Conservation (phyloP, 1,139 yeast species). For the Blastobotrys persicus region DNA sequence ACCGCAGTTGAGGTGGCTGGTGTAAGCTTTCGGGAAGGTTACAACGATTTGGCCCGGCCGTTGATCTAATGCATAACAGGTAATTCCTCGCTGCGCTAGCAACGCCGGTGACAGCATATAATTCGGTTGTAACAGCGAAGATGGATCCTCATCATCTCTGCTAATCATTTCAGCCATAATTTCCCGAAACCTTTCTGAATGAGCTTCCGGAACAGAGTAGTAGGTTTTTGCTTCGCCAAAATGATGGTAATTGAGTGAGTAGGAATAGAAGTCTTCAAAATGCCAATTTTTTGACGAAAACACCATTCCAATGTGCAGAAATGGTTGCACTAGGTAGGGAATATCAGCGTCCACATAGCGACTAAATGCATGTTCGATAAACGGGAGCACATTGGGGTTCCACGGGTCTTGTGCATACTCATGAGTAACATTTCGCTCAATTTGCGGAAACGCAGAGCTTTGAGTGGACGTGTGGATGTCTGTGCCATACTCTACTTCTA, state of each 20-base stretch:
- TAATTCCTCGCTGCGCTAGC: slow-evolving; percentile 51
- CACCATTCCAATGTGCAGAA: slow-evolving; percentile 58
- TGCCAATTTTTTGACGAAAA: slow-evolving; percentile 69
- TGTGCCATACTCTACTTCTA: slow-evolving; percentile 51
- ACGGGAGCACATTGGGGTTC: slow-evolving; percentile 66
- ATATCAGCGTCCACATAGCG: slow-evolving; percentile 44
- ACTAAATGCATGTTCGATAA: slow-evolving; percentile 51
- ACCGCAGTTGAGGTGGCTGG: slow-evolving; percentile 78
- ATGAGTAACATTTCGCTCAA: slow-evolving; percentile 28
- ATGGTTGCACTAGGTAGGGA: slow-evolving; percentile 42
- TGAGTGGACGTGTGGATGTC: slow-evolving; percentile 45
- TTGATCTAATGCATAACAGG: slow-evolving; percentile 70
- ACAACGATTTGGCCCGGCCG: slow-evolving; percentile 75
- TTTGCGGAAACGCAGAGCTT: slow-evolving; percentile 51
- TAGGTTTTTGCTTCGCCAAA: slow-evolving; percentile 70
- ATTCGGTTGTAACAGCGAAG: slow-evolving; percentile 74
- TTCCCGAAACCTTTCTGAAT: slow-evolving; percentile 50
- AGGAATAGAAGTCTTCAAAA: slow-evolving; percentile 68
- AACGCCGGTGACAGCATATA: slow-evolving; percentile 67
- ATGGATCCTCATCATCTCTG: slow-evolving; percentile 79
- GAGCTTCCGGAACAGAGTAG: slow-evolving; percentile 76
- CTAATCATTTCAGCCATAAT: slow-evolving; percentile 38
- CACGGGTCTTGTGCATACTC: slow-evolving; percentile 48
- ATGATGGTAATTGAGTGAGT: slow-evolving; percentile 60
- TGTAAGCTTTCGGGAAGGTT: slow-evolving; percentile 77